Base-by-base conservation (phyloP, 1,139 yeast genomes). In the Hansenula sp. region DNA sequence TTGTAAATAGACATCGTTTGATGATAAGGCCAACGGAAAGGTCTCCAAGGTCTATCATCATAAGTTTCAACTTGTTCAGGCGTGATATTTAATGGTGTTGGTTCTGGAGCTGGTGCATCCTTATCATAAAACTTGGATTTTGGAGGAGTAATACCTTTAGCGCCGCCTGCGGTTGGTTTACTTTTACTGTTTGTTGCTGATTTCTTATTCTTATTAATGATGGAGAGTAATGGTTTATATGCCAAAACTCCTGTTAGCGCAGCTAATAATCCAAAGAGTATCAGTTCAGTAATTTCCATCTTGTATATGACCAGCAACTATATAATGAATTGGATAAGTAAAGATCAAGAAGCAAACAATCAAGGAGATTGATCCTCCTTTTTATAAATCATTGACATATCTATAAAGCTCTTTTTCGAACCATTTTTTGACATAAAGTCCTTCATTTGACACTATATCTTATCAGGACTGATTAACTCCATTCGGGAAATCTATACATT, bases 1-100 rank as follows among this genome's bases (percentile, higher is more conserved):
- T 79, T 79, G 67, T 74, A 82, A 42, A 83, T 81, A 13, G 85
- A 77, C 91, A 84, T 84, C 2, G 90, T 84, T 62, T 84, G 91
- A 59, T 83, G 89, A 58, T 83, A 83, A 19, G 90, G 90, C 84
- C 86, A 81, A 57, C 90, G 68, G 63, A 84, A 84, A 4, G 90
- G 89, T 61, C 91, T 71, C 90, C 91, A 84, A 13, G 90, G 89
- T 60, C 90, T 71, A 55, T 81, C 90, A 52, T 83, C 87, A 57
- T 81, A 81, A 21, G 71, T 74, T 49, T 68, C 65, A 13, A 83
- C 86, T 53, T 80, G 79, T 34, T 83, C 88, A 1, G 87, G 86
- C 0, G 86, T 81, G 40, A 84, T 74, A 65, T 69, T 67, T 37
- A 83, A 65, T 2, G 89, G 87, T 0, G 80, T 73, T 21, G 86